Percentiles rank a stretch among this genome's conserved stretches.
phyloP scores from a whole-genome alignment of 768 basidiomycete genomes.

The Boletus insuetus region DNA sequence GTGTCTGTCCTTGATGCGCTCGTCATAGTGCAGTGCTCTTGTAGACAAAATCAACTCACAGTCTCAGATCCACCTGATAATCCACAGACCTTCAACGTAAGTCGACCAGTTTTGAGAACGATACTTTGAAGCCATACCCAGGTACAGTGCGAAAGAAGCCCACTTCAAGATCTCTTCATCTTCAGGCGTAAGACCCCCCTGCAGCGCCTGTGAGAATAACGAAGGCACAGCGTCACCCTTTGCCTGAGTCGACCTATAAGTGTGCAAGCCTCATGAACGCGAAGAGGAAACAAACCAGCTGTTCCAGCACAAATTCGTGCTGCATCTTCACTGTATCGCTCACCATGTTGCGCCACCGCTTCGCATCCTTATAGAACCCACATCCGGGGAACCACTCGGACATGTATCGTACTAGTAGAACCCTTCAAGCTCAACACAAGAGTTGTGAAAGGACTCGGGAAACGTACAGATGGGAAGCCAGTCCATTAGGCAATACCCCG shows the following conservation, averaged over 20 bases:
- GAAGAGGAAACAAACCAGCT: conserved; percentile 5
- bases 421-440: neutral
- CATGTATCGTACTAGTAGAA: conserved; percentile 7
- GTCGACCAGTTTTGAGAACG: no score
- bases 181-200: neutral
- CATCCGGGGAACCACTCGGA: conserved; percentile 17
- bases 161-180: conserved; percentile 15
- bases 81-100: neutral
- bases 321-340: neutral
- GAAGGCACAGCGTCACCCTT: conserved; percentile 6
- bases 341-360: neutral
- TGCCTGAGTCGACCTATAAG: neutral
- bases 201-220: conserved; percentile 4
- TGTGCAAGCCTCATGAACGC: neutral
- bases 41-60: conserved; percentile 16
- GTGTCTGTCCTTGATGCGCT: conserved; percentile 11
- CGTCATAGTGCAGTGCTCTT: neutral
- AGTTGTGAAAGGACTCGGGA: no score
- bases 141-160: conserved; percentile 7
- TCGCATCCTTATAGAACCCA: conserved; percentile 4
- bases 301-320: neutral
- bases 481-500: conserved; percentile 10
- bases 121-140: conserved; percentile 2
- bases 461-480: conserved; percentile 3
- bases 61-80: conserved; percentile 25